Evolutionary conservation across 495 filamentous ascomycete genomes (phyloP), one percentile per base, ranked within the genome.

Genomic region (Hypoxylon lienhwacheense): DNA sequence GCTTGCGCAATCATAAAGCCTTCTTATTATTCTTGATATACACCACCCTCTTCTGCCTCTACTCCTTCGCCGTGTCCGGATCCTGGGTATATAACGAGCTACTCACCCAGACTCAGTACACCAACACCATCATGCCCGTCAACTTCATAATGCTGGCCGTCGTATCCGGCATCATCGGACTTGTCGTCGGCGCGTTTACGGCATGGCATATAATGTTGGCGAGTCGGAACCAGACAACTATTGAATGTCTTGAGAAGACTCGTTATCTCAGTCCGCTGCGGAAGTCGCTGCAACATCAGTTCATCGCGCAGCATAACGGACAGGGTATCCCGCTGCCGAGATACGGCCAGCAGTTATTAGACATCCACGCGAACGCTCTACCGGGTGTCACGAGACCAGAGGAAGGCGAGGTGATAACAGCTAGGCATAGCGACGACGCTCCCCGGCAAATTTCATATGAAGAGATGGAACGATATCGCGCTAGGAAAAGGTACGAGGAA

Each of bases 1-100:
- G 95, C 17, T 72, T 98, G 48, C 80, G 83, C 61, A 98, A 97
- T 71, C 95, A 97, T 77, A 97, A 97, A 70, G 78, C 91, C 4
- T 98, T 98, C 68, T 66, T 98, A 26, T 79, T 97, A 6, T 98
- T 98, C 70, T 79, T 98, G 19, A 86, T 95, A 45, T 97, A 98
- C 66, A 90, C 89, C 7, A 87, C 83, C 11, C 40, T 96, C 10
- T 96, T 95, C 75, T 91, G 89, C 76, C 83, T 89, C 73, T 76
- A 90, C 50, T 85, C 82, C 69, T 96, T 95, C 64, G 77, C 66
- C 7, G 82, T 87, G 8, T 81, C 89, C 1, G 81, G 76, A 8
- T 66, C 75, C 7, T 96, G 91, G 88, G 83, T 95, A 2, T 97
- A 86, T 81, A 73, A 70, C 7, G 89, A 96, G 69, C 75, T 97